Percentiles rank a stretch among this genome's conserved stretches.
Conservation (phyloP, 495 filamentous ascomycete genomes). For the Xylaria bambusicola region DNA sequence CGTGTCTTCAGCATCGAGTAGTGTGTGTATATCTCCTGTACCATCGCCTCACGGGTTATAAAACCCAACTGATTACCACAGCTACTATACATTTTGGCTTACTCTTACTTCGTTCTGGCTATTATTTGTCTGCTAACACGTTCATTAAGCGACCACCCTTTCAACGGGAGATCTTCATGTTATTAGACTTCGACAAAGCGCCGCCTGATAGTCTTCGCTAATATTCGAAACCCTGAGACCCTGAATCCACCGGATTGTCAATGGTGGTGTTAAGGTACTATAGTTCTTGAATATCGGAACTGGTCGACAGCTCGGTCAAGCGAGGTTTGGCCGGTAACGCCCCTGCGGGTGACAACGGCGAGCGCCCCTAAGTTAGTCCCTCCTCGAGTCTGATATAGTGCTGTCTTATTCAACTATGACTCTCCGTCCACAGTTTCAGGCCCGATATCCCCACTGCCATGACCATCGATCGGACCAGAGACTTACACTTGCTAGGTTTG, state of each 20-base stretch:
- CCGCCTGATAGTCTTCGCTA: constrained; percentile 1
- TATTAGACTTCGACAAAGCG: neutral
- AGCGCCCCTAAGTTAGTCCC: constrained; percentile 2
- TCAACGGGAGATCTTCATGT: constrained; percentile 6
- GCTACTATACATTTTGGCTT: neutral
- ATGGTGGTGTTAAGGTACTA: constrained; percentile 31
- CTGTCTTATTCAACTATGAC: constrained; percentile 13
- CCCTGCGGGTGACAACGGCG: constrained; percentile 5
- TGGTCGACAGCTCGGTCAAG: neutral
- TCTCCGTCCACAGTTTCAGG: constrained; percentile 13
- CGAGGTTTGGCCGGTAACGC: constrained; percentile 4
- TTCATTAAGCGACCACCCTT: neutral
- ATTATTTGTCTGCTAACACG: neutral
- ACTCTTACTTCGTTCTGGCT: neutral
- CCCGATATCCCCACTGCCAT: neutral
- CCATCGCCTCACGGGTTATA: neutral
- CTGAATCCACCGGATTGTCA: constrained; percentile 26
- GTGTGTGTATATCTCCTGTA: constrained; percentile 5
- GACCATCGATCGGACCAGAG: constrained; percentile 20
- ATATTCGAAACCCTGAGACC: constrained; percentile 21
- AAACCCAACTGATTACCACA: neutral
- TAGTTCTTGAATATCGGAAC: constrained; percentile 3
- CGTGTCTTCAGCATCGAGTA: neutral
- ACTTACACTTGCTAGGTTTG: constrained; percentile 16
- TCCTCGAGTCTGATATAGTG: constrained; percentile 4